Evolutionary conservation across 202 grass and related monocot species (phyloP), one percentile per base, ranked within the genome.

Genomic region (Digitaria exilis): DNA sequence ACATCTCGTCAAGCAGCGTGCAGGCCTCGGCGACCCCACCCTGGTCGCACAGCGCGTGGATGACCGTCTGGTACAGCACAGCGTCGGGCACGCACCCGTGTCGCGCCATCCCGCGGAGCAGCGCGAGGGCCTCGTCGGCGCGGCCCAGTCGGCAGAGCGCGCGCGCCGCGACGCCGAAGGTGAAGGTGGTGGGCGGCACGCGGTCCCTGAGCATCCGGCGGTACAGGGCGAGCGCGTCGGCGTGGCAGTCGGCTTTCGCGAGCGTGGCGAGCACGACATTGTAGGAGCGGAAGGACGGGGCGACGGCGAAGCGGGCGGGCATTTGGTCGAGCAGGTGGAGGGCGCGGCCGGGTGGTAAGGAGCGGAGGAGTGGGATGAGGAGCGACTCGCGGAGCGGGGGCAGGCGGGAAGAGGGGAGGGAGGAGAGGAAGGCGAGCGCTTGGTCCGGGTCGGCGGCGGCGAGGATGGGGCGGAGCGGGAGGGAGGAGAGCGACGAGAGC

Each of bases 1-100:
- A 80, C 92, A 98, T 98, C 85, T 98, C 92, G n/a, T 98, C 91
- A 13, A 98, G 84, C 65, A 95, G 89, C n/a, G 79, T 89, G 57
- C 87, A 63, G 0, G 90, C 92, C 45, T 98, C 88, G 5, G 71
- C 54, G 21, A 88, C 95, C 29, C 76, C 87, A 21, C 89, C 84
- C 56, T 90, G 85, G 19, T 62, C 70, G 15, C 73, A 91, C 22
- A 93, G 76, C 12, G 82, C 76, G 57, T 95, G 92, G 61, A 98
- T 93, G 72, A 93, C 57, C 2, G 90, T 95, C 82, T 98, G 95
- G 72, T 98, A 98, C 22, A 98, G 58, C 76, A 98, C 72, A 0
- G 91, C 29, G 48, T 98, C 92, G 5, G 95, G 89, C 62, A 95
- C 91, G 48, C 95, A 95, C 0, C 95, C 88, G 6, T 98, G 68